Conservation (phyloP, 306 rosid genomes). For the Prunus dulcis region DNA sequence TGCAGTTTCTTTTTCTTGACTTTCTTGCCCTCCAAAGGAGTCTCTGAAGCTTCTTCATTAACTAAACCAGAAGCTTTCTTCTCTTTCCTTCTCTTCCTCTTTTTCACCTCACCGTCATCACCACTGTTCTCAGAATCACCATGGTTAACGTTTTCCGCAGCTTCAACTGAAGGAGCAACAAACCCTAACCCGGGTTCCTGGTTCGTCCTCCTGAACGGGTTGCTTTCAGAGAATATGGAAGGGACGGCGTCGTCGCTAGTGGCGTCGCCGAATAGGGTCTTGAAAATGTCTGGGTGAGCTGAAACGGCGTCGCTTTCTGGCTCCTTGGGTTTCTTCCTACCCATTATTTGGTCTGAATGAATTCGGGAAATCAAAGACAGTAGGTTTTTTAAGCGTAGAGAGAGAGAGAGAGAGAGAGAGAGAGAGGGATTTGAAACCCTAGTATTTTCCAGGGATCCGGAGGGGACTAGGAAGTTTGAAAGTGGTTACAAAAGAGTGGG, state of each 20-base stretch:
- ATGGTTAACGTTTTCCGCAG: neutral
- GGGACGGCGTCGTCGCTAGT: constrained; percentile 21
- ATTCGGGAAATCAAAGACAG: neutral
- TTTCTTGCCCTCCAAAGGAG: constrained; percentile 31
- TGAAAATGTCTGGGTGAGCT: constrained; percentile 47
- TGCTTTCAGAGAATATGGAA: constrained; percentile 69
- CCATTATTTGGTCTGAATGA: constrained; percentile 35
- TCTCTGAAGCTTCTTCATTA: constrained; percentile 30
- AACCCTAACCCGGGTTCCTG: constrained; percentile 11
- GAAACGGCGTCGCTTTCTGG: constrained; percentile 34
- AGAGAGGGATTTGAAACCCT: constrained; percentile 8
- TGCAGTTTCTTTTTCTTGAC: constrained; percentile 34
- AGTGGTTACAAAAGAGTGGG: neutral
- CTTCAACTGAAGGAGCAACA: constrained; percentile 8
- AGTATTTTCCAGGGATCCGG: neutral
- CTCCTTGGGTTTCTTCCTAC: constrained; percentile 43
- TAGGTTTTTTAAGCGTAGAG: neutral
- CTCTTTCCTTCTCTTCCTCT: constrained; percentile 40
- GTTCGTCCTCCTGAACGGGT: constrained; percentile 61
- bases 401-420: neutral
- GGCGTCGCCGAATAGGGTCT: constrained; percentile 46
- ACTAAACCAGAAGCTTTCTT: constrained; percentile 15
- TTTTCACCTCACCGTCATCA: constrained; percentile 26
- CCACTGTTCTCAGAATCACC: constrained; percentile 13
- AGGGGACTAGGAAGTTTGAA: neutral